Percentiles rank a stretch among this genome's conserved stretches.
Conservation (phyloP, 768 basidiomycete genomes). For the Amanita phalloides region DNA sequence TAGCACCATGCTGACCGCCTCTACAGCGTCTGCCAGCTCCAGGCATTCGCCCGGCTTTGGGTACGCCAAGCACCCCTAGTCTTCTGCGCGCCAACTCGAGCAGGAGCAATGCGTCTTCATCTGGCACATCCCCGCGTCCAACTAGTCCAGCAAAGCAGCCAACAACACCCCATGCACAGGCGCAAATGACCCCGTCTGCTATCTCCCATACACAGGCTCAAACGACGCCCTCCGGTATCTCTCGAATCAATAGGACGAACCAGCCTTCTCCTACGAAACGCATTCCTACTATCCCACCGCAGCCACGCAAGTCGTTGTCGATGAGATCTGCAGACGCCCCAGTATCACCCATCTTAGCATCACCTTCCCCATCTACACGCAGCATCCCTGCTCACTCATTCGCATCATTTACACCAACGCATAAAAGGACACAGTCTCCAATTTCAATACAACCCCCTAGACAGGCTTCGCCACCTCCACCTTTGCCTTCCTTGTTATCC, state of each 20-base stretch:
- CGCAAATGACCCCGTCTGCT: constrained; percentile 12
- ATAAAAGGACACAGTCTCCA: constrained; percentile 27
- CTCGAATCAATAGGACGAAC: constrained; percentile 15
- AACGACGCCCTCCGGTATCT: constrained; percentile 14
- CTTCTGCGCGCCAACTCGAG: constrained; percentile 28
- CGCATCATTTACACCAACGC: constrained; percentile 12
- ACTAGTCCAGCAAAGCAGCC: constrained; percentile 47
- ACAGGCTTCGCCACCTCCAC: constrained; percentile 19
- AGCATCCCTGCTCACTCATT: constrained; percentile 10
- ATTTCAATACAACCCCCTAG: constrained; percentile 23
- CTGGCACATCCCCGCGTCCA: constrained; percentile 50
- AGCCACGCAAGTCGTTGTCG: constrained; percentile 38
- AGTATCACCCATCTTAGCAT: constrained; percentile 18
- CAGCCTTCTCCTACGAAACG: constrained; percentile 51
- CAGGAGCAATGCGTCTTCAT: constrained; percentile 31
- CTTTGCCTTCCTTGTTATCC: constrained; percentile 12
- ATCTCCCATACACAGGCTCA: constrained; percentile 19
- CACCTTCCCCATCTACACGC: constrained; percentile 19
- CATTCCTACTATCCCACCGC: constrained; percentile 30
- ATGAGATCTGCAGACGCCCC: constrained; percentile 31
- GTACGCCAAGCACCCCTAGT: constrained; percentile 39
- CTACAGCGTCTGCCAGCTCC: constrained; percentile 14
- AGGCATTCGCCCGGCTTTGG: constrained; percentile 21
- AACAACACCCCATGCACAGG: constrained; percentile 21
- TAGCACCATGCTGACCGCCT: constrained; percentile 2